Evolutionary conservation across 441 rosid genomes (phyloP).

Genomic region (Gossypium lobatum): DNA sequence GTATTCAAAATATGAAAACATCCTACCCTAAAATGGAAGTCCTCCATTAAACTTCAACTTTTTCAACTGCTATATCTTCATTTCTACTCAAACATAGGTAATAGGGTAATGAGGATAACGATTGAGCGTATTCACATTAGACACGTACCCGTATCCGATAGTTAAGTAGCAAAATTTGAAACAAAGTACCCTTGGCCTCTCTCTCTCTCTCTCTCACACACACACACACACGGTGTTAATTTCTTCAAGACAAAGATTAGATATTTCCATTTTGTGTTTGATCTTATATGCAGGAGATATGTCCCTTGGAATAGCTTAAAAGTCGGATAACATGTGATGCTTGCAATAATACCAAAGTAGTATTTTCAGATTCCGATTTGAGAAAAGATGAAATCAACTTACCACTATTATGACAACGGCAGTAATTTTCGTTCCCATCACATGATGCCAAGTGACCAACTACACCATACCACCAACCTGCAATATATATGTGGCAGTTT

Average conservation of each 20-base stretch:
- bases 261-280: neutral
- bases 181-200: neutral
- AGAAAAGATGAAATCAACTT: slow-evolving; percentile 23
- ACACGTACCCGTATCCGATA: neutral
- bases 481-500: slow-evolving; percentile 10
- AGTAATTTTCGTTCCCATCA: slow-evolving; percentile 58
- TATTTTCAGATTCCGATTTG: neutral
- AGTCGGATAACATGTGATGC: neutral
- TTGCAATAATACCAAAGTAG: neutral
- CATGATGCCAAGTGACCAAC: slow-evolving; percentile 88
- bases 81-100: neutral
- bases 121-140: neutral
- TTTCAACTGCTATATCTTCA: neutral
- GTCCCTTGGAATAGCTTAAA: neutral
- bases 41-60: slow-evolving; percentile 18
- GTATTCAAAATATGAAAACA: slow-evolving; percentile 20
- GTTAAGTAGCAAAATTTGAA: too few species aligned
- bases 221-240: neutral
- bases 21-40: slow-evolving; percentile 18
- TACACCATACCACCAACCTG: slow-evolving; percentile 98
- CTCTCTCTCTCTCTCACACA: neutral
- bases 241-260: neutral
- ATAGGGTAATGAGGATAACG: neutral
- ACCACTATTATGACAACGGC: slow-evolving; percentile 65
- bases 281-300: neutral